phyloP scores from a whole-genome alignment of 768 basidiomycete genomes.

The Podaxis pistillaris region DNA sequence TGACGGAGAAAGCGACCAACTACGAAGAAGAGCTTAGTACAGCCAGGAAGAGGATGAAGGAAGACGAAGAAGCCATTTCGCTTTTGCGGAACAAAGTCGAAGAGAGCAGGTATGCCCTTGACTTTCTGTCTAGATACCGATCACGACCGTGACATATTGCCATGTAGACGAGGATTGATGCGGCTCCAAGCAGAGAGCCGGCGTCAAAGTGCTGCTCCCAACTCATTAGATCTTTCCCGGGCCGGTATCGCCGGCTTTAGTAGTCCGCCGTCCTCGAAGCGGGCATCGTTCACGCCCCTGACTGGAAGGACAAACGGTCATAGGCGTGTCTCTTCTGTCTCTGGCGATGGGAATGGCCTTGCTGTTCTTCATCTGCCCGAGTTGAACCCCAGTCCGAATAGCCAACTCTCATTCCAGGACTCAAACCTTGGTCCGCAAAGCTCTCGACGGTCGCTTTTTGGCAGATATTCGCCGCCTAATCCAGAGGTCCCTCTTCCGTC shows the following conservation, averaged over 20 bases:
- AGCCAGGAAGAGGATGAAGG: constrained; percentile 51
- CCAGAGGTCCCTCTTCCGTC: constrained; percentile 39
- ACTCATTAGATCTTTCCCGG: constrained; percentile 51
- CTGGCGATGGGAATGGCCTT: constrained; percentile 49
- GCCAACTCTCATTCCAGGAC: constrained; percentile 28
- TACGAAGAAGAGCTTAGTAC: constrained; percentile 57
- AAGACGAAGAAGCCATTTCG: constrained; percentile 75
- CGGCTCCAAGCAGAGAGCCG: constrained; percentile 77
- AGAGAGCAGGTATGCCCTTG: constrained; percentile 67
- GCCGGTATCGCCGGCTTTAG: constrained; percentile 33
- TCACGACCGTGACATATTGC: constrained; percentile 4
- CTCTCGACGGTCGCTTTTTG: constrained; percentile 46
- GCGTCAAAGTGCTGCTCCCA: constrained; percentile 53
- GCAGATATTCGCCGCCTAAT: constrained; percentile 43
- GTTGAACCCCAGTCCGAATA: constrained; percentile 32
- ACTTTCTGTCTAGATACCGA: constrained; percentile 6
- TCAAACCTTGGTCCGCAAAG: constrained; percentile 22
- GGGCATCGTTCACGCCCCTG: constrained; percentile 74
- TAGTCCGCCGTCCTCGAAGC: constrained; percentile 57
- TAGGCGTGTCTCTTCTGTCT: constrained; percentile 72
- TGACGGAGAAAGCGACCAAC: constrained; percentile 62
- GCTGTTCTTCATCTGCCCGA: constrained; percentile 27
- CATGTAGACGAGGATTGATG: constrained; percentile 76
- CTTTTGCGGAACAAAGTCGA: constrained; percentile 82
- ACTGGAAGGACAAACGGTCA: constrained; percentile 58